phyloP scores from a whole-genome alignment of 345 rosid species.

The Hibiscus mutabilis region DNA sequence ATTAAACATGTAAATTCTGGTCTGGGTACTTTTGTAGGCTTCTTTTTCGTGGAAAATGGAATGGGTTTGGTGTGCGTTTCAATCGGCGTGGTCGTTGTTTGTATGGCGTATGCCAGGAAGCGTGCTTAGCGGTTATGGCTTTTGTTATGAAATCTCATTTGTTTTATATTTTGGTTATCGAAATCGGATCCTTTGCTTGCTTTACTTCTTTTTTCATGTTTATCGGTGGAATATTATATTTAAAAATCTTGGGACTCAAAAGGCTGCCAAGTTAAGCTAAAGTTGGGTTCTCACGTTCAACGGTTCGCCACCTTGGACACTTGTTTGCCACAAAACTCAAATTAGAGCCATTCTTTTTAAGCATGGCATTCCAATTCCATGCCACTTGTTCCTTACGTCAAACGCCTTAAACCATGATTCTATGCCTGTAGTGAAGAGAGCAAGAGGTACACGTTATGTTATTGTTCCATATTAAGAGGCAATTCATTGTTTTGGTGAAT shows the following conservation, averaged over 20 bases:
- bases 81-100: not conserved
- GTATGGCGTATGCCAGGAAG: not conserved
- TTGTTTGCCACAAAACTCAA: not conserved
- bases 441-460: not conserved
- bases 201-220: not conserved
- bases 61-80: not conserved
- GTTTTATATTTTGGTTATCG: not conserved
- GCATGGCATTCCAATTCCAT: not conserved
- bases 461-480: not conserved
- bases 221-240: too few species aligned
- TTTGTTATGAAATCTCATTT: not conserved
- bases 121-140: not conserved
- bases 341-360: not conserved
- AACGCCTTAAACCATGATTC: not conserved
- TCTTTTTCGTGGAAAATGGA: not conserved
- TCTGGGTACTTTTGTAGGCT: too few species aligned
- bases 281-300: slow-evolving; percentile 27
- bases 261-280: slow-evolving; percentile 21
- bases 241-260: not conserved
- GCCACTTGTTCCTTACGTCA: not conserved
- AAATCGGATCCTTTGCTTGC: not conserved
- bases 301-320: slow-evolving; percentile 22
- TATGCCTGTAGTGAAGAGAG: too few species aligned
- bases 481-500: not conserved
- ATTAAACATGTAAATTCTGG: slow-evolving; percentile 28